Base-by-base conservation (phyloP, 495 filamentous ascomycete species). In the Elaphomyces granulatus region DNA sequence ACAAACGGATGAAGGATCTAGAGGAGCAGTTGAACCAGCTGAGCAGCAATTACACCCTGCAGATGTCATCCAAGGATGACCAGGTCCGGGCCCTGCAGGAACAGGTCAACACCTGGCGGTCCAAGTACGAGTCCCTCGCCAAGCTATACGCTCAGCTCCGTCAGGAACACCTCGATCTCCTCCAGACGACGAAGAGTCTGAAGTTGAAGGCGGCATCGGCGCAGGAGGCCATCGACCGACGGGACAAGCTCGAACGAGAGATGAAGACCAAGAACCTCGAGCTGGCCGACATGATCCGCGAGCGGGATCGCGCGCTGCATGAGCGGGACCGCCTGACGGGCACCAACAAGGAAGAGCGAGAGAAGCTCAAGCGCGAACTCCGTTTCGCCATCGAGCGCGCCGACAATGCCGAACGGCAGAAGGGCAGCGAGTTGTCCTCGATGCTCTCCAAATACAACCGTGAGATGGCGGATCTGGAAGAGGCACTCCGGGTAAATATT, bases 241-340 rank as follows among this genome's bases (percentile, higher is more conserved):
- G 88, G 15, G 92, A 98, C 62, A 94, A 88, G 64, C 71, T 98
- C 42, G 84, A 95, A 62, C 78, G 88, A 8, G 90, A 98, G 60
- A 80, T 96, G 53, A 98, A 98, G 70, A 93, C 87, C 16, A 98
- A 95, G 75, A 98, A 96, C 55, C 68, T 96, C 14, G 92, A 98
- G 60, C 66, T 98, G 32, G 90, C 90, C 37, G 88, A 96, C 56
- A 95, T 98, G 90, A 98, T 98, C 43, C 77, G 90, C 3, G 90
- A 98, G 59, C 71, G 90, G 51, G 90, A 98, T 55, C 76, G 90
- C 48, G 90, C 90, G n/a, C 58, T 94, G 31, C 84, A 94, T 45
- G 92, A 98, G 33, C 77, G 83, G 46, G 90, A 98, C 52, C 77
- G 90, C 35, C 53, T 82, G 16, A 74, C 71, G 35, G 92, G 90